phyloP scores from a whole-genome alignment of 2,329 filamentous ascomycete species.

The Scorias spongiosa region DNA sequence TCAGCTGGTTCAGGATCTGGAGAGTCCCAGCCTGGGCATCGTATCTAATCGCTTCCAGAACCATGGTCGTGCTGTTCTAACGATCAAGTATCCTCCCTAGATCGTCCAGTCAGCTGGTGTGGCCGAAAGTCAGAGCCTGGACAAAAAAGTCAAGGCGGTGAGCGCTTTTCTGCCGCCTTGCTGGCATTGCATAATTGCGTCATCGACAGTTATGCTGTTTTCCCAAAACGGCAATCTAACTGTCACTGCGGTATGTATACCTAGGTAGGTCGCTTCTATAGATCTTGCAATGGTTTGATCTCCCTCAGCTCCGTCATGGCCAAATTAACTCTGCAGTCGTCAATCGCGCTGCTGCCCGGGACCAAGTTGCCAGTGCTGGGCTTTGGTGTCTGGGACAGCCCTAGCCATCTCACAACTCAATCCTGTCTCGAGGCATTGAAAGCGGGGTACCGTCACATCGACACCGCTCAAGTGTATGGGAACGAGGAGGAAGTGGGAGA shows the following conservation, averaged over 20 bases:
- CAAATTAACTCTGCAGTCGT: constrained; percentile 30
- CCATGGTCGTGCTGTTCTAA: constrained; percentile 23
- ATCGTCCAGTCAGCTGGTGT: too few species aligned
- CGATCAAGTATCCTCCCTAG: background rate
- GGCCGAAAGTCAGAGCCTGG: too few species aligned
- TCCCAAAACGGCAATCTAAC: too few species aligned
- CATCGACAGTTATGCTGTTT: too few species aligned
- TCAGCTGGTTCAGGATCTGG: constrained; percentile 70
- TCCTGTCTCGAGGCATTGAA: constrained; percentile 45
- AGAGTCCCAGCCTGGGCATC: constrained; percentile 44
- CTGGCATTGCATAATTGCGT: too few species aligned
- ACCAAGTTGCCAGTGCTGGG: constrained; percentile 49
- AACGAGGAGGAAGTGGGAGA: constrained; percentile 55
- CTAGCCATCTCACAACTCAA: constrained; percentile 26
- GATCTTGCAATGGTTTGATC: too few species aligned
- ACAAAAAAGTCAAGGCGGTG: too few species aligned
- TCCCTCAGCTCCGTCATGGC: constrained; percentile 6
- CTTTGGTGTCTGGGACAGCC: constrained; percentile 51
- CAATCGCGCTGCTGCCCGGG: constrained; percentile 35
- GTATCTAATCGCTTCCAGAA: constrained; percentile 67
- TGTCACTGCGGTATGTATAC: too few species aligned
- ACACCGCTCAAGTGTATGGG: constrained; percentile 53
- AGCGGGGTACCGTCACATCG: constrained; percentile 47
- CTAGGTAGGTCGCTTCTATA: too few species aligned
- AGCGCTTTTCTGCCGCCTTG: too few species aligned